These are phyloP conservation scores for Salvia sclarea DNA, from an alignment of 305 asterid species.

Conservation along the genomic window DNA sequence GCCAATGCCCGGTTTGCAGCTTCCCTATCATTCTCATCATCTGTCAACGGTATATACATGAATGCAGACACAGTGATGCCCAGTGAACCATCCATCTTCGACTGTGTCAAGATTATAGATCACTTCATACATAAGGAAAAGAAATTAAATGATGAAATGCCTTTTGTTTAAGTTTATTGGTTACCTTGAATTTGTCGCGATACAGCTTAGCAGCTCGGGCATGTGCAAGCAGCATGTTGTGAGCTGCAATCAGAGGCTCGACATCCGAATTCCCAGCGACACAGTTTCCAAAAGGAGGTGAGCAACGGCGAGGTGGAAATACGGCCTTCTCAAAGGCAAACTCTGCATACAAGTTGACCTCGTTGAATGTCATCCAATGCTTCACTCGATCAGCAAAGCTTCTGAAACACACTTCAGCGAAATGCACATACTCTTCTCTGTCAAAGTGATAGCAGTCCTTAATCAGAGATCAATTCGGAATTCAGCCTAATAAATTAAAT, in stretches of 20 bases:
- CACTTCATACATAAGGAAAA: not conserved
- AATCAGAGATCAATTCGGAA: not conserved
- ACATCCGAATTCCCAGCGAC: constrained; percentile 68
- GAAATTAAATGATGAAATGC: not conserved
- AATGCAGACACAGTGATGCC: constrained; percentile 55
- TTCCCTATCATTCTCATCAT: constrained; percentile 49
- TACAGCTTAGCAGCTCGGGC: constrained; percentile 69
- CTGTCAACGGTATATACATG: constrained; percentile 62
- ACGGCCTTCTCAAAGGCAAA: constrained; percentile 50
- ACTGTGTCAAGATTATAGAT: constrained; percentile 49
- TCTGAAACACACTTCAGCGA: constrained; percentile 69
- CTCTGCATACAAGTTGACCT: constrained; percentile 61
- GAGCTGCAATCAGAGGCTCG: constrained; percentile 68
- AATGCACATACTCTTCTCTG: constrained; percentile 75
- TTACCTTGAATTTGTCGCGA: constrained; percentile 60
- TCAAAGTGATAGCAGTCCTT: not conserved
- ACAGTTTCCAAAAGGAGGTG: constrained; percentile 78
- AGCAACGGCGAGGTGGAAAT: constrained; percentile 71
- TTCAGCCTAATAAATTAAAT: not conserved
- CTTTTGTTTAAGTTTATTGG: not conserved
- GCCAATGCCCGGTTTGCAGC: constrained; percentile 75
- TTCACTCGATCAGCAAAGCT: constrained; percentile 74
- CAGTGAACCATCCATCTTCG: constrained; percentile 53
- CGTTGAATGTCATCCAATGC: constrained; percentile 80
- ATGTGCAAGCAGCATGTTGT: constrained; percentile 76